Evolutionary conservation across 768 basidiomycete genomes (phyloP).

Genomic region (Gloeophyllum trabeum): DNA sequence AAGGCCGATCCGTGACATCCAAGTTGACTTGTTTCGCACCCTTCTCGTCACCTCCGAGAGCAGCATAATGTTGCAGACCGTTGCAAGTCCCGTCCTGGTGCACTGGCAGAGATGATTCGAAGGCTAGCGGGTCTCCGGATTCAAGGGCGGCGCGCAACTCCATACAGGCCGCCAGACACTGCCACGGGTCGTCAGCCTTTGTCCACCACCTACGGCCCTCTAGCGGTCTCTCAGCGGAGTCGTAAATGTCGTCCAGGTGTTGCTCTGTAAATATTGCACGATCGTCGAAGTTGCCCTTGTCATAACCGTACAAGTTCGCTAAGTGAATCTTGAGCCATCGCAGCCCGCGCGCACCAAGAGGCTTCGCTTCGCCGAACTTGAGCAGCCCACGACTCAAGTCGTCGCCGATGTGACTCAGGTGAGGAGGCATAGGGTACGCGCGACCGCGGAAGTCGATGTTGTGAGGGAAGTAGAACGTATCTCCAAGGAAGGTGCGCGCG

Average conservation of each 20-base stretch:
- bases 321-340: constrained; percentile 95
- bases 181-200: constrained; percentile 93
- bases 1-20: constrained; percentile 70
- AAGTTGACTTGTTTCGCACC: constrained; percentile 94
- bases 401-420: constrained; percentile 92
- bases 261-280: constrained; percentile 72
- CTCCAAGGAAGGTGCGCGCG: constrained; percentile 84
- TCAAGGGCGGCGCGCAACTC: constrained; percentile 78
- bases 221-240: constrained; percentile 74
- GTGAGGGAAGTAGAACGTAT: constrained; percentile 87
- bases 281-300: constrained; percentile 91
- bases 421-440: constrained; percentile 93
- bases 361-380: constrained; percentile 67
- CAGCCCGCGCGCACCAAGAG: constrained; percentile 75
- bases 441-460: constrained; percentile 97
- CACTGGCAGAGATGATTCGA: constrained; percentile 67
- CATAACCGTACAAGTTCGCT: constrained; percentile 86
- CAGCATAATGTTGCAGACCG: constrained; percentile 97
- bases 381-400: constrained; percentile 85
- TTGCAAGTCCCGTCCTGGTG: constrained; percentile 99
- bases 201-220: constrained; percentile 80
- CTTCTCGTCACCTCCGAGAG: constrained; percentile 81
- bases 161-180: constrained; percentile 86
- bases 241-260: constrained; percentile 66
- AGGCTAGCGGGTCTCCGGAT: constrained; percentile 47